These are phyloP conservation scores for Phytopythium boreale DNA, from an alignment of 352 stramenopile genomes.

Conservation along the genomic window DNA sequence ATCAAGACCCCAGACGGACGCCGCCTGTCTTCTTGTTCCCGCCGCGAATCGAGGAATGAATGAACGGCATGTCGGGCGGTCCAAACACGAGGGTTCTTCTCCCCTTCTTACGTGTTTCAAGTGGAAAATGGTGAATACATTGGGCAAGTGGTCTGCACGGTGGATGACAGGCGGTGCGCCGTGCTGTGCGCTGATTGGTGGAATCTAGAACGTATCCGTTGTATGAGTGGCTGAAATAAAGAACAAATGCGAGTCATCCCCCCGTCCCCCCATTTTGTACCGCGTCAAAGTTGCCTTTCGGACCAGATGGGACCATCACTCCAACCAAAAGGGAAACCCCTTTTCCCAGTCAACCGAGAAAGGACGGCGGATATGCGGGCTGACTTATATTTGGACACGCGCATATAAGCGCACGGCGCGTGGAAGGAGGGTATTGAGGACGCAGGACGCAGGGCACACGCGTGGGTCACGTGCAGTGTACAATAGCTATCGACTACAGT, in stretches of 20 bases:
- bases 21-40: neutral
- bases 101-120: neutral
- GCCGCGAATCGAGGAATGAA: slow-evolving; percentile 2
- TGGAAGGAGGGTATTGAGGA: no score
- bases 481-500: no score
- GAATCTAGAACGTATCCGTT: neutral
- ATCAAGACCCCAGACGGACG: no score
- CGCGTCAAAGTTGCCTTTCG: slow-evolving; percentile 4
- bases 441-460: no score
- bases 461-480: no score
- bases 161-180: slow-evolving; percentile 1
- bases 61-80: no score
- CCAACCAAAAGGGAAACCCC: neutral
- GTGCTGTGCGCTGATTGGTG: neutral
- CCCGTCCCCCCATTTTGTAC: neutral
- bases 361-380: neutral
- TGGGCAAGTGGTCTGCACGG: neutral
- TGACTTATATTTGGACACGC: no score
- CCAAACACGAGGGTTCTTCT: slow-evolving; percentile 2
- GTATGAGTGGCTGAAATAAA: neutral
- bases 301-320: slow-evolving; percentile 6
- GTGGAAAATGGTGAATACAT: neutral
- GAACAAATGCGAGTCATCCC: neutral
- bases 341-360: neutral
- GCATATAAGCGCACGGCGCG: no score